These are phyloP conservation scores for Fraxinus pennsylvanica DNA, from an alignment of 257 asterid species.

Conservation along the genomic window DNA sequence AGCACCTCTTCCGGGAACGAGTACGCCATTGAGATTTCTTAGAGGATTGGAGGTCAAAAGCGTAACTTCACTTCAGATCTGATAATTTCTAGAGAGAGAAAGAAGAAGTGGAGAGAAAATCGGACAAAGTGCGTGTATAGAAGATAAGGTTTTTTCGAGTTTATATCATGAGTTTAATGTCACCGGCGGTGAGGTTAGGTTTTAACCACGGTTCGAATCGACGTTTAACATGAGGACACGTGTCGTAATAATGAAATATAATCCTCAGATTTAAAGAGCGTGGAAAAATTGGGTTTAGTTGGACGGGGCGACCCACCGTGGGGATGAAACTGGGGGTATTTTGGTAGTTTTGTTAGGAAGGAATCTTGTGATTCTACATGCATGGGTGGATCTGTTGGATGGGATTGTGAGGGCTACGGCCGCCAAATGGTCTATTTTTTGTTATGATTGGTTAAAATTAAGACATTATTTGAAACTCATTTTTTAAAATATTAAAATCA, in stretches of 20 bases:
- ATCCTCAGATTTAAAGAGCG: conserved; percentile 32
- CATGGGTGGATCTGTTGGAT: conserved; percentile 38
- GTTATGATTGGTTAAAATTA: no score
- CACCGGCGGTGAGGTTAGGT: conserved; percentile 38
- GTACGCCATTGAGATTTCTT: conserved; percentile 53
- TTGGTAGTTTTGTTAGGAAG: conserved; percentile 1
- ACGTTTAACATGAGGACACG: conserved; percentile 28
- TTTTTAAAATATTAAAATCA: no score
- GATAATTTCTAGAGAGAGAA: background rate
- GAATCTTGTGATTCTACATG: conserved; percentile 50
- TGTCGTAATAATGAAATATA: background rate
- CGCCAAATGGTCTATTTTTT: conserved; percentile 5
- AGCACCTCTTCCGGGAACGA: conserved; percentile 86
- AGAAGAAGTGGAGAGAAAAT: conserved; percentile 9
- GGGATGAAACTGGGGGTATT: background rate
- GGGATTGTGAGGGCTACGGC: conserved; percentile 41
- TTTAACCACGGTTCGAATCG: conserved; percentile 39
- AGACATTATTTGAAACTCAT: no score
- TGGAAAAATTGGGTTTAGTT: background rate
- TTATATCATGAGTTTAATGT: conserved; percentile 19
- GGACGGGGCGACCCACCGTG: background rate
- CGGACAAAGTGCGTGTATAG: conserved; percentile 36
- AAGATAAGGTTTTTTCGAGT: conserved; percentile 63
- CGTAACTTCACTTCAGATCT: conserved; percentile 33
- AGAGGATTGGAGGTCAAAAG: conserved; percentile 31